Percentiles rank a stretch among this genome's conserved stretches.
Conservation (phyloP, 176 grass and related monocot genomes). For the Zea luxurians region DNA sequence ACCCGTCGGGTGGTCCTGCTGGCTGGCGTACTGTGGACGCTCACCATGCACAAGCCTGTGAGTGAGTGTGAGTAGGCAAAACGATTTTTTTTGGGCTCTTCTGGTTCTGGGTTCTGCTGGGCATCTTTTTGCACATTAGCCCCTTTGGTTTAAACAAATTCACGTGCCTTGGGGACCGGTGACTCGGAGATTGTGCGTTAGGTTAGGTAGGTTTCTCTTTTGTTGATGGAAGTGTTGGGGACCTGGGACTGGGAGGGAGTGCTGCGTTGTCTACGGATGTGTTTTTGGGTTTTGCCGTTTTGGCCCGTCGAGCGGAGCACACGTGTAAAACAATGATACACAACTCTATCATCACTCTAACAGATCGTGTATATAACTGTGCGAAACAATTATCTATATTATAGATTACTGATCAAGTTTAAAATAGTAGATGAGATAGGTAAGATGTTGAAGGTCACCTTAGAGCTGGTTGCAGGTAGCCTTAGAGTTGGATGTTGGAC, state of each 20-base stretch:
- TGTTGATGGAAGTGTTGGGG: slow-evolving; percentile 3
- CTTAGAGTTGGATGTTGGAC: too few species aligned
- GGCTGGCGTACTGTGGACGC: slow-evolving; percentile 1
- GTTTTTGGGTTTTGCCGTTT: neutral
- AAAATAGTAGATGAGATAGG: too few species aligned
- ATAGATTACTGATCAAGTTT: too few species aligned
- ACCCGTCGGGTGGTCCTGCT: neutral
- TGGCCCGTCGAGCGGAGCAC: neutral
- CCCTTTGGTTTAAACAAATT: slow-evolving; percentile 3
- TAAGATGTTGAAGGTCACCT: too few species aligned
- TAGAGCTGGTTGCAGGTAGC: too few species aligned
- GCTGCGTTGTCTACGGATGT: neutral
- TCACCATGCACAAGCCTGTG: neutral
- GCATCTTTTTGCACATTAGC: slow-evolving; percentile 27
- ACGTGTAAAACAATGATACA: neutral
- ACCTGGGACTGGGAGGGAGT: neutral
- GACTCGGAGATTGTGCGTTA: neutral
- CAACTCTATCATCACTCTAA: neutral
- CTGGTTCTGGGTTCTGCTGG: slow-evolving; percentile 6
- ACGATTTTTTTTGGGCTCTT: neutral
- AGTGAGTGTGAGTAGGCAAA: neutral
- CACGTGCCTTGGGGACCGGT: neutral
- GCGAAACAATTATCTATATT: too few species aligned
- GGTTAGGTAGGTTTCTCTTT: slow-evolving; percentile 35
- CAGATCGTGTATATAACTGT: too few species aligned